Conservation (phyloP, 75 land plant genomes). For the Sequoia sempervirens region DNA sequence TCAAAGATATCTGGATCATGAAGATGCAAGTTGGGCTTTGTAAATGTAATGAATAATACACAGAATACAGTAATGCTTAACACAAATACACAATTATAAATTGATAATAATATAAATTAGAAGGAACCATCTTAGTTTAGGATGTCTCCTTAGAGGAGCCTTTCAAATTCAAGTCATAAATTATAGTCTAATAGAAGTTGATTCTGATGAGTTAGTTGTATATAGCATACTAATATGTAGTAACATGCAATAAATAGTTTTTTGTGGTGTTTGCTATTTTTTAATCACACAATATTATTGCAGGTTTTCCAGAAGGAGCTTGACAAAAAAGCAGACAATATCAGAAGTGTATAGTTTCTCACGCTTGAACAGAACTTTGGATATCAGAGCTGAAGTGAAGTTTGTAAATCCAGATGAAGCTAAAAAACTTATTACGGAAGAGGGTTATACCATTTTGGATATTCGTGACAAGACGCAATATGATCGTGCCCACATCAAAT, state of each 20-base stretch:
- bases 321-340: background rate
- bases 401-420: constrained; percentile 77
- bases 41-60: no score
- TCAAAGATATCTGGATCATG: background rate
- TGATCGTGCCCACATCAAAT: constrained; percentile 73
- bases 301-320: constrained; percentile 5
- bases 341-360: background rate
- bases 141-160: background rate
- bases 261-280: background rate
- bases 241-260: constrained; percentile 4
- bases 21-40: background rate
- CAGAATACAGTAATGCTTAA: background rate
- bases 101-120: no score
- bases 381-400: constrained; percentile 65
- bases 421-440: constrained; percentile 54
- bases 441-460: constrained; percentile 75
- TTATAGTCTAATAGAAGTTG: background rate
- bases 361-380: constrained; percentile 10
- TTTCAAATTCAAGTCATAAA: background rate
- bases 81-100: no score
- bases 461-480: constrained; percentile 76
- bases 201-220: background rate
- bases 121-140: background rate
- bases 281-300: background rate
- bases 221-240: background rate